Percentiles rank a stretch among this genome's conserved stretches.
Conservation (phyloP, 192 early-diverging fungal genomes). For the Borealophlyctis nickersoniae region DNA sequence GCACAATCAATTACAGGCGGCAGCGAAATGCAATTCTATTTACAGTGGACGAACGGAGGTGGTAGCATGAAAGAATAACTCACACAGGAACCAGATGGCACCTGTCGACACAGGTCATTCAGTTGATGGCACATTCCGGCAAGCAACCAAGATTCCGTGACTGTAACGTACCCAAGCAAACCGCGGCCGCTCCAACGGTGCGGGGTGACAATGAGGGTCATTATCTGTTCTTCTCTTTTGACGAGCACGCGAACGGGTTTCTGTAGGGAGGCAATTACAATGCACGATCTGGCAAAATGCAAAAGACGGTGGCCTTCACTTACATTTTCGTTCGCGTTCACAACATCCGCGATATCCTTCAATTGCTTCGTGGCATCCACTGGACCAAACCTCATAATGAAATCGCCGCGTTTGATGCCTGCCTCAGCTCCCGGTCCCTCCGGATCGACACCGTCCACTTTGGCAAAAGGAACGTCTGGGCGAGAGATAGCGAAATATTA, state of each 20-base stretch:
- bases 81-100: background rate
- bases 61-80: too few relatives aligned
- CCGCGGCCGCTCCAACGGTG: conserved; percentile 44
- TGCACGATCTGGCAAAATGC: background rate
- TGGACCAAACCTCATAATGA: conserved; percentile 24
- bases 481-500: background rate
- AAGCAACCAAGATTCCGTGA: too few relatives aligned
- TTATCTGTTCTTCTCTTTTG: conserved; percentile 2
- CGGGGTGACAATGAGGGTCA: conserved; percentile 26
- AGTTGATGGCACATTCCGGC: too few relatives aligned
- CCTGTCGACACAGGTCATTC: too few relatives aligned
- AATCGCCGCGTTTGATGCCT: conserved; percentile 26
- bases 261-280: conserved; percentile 3
- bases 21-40: too few relatives aligned
- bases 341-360: conserved; percentile 6
- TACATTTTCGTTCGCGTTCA: conserved; percentile 28
- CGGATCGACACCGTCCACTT: conserved; percentile 31
- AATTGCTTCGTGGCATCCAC: conserved; percentile 15
- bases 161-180: conserved; percentile 42
- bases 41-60: too few relatives aligned
- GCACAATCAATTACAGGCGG: too few relatives aligned
- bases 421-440: conserved; percentile 33
- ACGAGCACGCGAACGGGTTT: conserved; percentile 31
- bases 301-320: background rate
- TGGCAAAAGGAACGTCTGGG: conserved; percentile 18